Percentiles rank a stretch among this genome's conserved stretches.
Evolutionary conservation across 163 green algal genomes (phyloP).

Genomic region (Chlamydomonas reinhardtii): DNA sequence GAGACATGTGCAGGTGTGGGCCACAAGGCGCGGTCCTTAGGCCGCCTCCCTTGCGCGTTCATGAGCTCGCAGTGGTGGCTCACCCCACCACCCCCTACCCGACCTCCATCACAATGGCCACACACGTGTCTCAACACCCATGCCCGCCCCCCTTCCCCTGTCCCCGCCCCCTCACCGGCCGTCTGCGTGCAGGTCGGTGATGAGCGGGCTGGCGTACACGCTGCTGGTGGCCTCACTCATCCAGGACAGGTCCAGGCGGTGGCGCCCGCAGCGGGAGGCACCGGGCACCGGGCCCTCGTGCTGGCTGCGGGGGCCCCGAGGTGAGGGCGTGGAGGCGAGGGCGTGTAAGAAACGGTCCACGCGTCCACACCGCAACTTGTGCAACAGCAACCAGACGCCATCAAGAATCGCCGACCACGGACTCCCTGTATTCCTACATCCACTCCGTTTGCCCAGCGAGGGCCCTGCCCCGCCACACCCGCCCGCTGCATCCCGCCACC

Average conservation of each 20-base stretch:
- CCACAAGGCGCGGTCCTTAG: no score
- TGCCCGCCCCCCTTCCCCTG: not conserved
- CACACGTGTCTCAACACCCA: no score
- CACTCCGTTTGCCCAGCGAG: not conserved
- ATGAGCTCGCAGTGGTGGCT: no score
- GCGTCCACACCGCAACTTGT: no score
- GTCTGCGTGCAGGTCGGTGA: slow-evolving; percentile 96
- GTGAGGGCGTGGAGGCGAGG: not conserved
- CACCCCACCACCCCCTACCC: no score
- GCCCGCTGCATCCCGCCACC: not conserved
- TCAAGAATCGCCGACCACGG: no score
- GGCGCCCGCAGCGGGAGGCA: not conserved
- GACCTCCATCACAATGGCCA: no score
- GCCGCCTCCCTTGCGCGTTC: no score
- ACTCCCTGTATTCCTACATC: no score
- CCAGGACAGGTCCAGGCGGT: slow-evolving; percentile 91
- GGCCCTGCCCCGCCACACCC: not conserved
- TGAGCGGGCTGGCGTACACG: slow-evolving; percentile 95
- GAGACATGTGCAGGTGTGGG: no score
- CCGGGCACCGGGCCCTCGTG: slow-evolving; percentile 30
- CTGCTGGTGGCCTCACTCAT: slow-evolving; percentile 86
- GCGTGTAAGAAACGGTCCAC: no score
- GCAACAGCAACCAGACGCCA: no score
- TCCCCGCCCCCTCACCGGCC: slow-evolving; percentile 62
- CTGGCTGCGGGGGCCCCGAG: slow-evolving; percentile 14